phyloP scores from a whole-genome alignment of 2,329 filamentous ascomycete genomes.

The Xylariaceae sp. region DNA sequence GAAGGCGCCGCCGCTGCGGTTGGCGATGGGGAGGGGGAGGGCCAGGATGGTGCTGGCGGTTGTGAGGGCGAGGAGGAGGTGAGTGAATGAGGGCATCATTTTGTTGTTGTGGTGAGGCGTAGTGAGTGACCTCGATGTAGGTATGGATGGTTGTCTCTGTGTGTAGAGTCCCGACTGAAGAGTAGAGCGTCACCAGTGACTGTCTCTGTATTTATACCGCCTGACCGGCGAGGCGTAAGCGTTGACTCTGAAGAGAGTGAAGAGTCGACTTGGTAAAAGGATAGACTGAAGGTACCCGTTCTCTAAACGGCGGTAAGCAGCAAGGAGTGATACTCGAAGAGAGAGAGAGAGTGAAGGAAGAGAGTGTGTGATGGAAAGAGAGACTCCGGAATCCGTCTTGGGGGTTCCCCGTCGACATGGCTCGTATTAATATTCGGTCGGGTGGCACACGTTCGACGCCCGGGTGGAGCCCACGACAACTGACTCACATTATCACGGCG shows the following conservation, averaged over 20 bases:
- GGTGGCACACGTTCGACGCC: background rate
- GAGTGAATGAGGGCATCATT: constrained; percentile 25
- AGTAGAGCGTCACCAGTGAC: too few relatives aligned
- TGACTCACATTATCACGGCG: background rate
- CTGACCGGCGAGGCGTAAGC: too few relatives aligned
- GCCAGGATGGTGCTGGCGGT: constrained; percentile 18
- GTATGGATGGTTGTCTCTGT: background rate
- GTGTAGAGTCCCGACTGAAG: too few relatives aligned
- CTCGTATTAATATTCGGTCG: constrained; percentile 12
- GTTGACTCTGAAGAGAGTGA: too few relatives aligned
- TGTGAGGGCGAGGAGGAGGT: constrained; percentile 20
- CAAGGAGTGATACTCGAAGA: too few relatives aligned
- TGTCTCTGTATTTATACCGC: too few relatives aligned
- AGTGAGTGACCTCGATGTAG: background rate
- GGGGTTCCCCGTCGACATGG: background rate
- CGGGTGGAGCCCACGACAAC: background rate
- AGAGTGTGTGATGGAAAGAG: constrained; percentile 2
- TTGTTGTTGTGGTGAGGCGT: background rate
- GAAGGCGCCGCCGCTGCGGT: constrained; percentile 5
- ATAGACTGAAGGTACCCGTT: too few relatives aligned
- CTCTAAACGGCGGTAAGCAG: too few relatives aligned
- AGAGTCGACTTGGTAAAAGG: too few relatives aligned
- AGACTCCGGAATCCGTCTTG: background rate
- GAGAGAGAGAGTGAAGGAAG: background rate
- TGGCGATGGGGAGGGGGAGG: constrained; percentile 3